Percentiles rank a stretch among this genome's conserved stretches.
phyloP scores from a whole-genome alignment of 106 monocot genomes.

The Dendrobium catenatum region DNA sequence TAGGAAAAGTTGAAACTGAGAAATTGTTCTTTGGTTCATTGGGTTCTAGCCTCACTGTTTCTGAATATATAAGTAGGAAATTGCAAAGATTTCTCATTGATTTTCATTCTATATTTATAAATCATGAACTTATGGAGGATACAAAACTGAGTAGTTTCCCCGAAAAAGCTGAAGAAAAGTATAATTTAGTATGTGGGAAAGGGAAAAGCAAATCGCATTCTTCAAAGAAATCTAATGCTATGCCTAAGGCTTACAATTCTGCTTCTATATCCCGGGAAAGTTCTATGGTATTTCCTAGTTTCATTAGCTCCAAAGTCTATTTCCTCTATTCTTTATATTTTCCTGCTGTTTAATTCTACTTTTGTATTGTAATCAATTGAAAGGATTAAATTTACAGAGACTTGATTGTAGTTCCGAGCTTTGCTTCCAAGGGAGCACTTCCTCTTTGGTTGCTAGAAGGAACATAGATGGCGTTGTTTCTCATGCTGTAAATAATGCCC shows the following conservation, averaged over 20 bases:
- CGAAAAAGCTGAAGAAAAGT: slow-evolving; percentile 26
- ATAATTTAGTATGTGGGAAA: slow-evolving; percentile 20
- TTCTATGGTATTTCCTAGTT: slow-evolving; percentile 12
- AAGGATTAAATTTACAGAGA: slow-evolving; percentile 22
- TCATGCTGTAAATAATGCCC: not conserved
- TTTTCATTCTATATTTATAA: slow-evolving; percentile 43
- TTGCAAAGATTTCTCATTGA: slow-evolving; percentile 53
- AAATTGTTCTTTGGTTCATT: slow-evolving; percentile 62
- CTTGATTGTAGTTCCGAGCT: slow-evolving; percentile 8
- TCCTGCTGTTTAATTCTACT: not conserved
- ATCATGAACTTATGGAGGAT: slow-evolving; percentile 69
- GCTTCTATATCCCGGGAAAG: slow-evolving; percentile 1
- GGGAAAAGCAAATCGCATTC: slow-evolving; percentile 47
- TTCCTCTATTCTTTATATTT: not conserved
- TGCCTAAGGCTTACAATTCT: slow-evolving; percentile 31
- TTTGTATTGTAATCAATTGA: not conserved
- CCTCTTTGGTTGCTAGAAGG: slow-evolving; percentile 10
- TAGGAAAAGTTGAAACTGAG: slow-evolving; percentile 25
- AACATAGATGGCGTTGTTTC: slow-evolving; percentile 1
- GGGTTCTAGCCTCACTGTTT: slow-evolving; percentile 37
- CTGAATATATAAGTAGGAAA: slow-evolving; percentile 53
- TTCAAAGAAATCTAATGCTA: slow-evolving; percentile 28
- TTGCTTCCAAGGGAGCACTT: slow-evolving; percentile 10
- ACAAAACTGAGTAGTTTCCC: slow-evolving; percentile 21
- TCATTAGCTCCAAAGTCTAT: not conserved